Conservation (phyloP, 2,329 filamentous ascomycete species). For the Biscogniauxia marginata region DNA sequence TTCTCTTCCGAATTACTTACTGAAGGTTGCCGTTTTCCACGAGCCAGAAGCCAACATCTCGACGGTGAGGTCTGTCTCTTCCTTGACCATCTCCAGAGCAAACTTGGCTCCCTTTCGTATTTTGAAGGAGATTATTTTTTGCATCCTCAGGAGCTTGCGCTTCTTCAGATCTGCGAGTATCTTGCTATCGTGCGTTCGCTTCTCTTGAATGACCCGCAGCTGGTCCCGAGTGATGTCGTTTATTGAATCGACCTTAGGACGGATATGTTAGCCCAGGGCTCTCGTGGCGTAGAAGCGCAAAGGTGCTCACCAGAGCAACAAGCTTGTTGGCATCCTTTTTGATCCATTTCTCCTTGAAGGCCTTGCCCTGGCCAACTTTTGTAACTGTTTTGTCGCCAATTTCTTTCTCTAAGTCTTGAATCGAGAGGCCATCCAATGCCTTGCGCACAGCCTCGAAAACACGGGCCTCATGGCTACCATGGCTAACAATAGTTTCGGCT, state of each 20-base stretch:
- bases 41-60: conserved; percentile 87
- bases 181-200: conserved; percentile 69
- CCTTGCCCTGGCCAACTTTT: conserved; percentile 90
- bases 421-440: conserved; percentile 76
- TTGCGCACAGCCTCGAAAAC: conserved; percentile 73
- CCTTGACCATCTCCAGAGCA: conserved; percentile 81
- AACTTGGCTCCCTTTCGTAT: conserved; percentile 86
- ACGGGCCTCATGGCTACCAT: conserved; percentile 79
- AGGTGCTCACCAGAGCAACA: conserved; percentile 38
- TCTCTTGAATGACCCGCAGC: conserved; percentile 70
- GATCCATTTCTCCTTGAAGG: conserved; percentile 80
- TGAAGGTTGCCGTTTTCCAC: conserved; percentile 92
- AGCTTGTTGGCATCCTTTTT: conserved; percentile 35
- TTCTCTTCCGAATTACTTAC: neutral
- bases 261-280: conserved; percentile 6
- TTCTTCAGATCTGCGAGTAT: conserved; percentile 81
- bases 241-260: conserved; percentile 64
- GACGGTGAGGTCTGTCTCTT: conserved; percentile 91
- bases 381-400: conserved; percentile 72
- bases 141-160: conserved; percentile 80
- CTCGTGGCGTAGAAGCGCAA: neutral
- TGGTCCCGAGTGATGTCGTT: conserved; percentile 76
- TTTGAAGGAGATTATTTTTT: conserved; percentile 83
- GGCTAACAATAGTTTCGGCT: conserved; percentile 67
- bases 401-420: conserved; percentile 67